Evolutionary conservation across 352 stramenopile genomes (phyloP), one percentile per base, ranked within the genome.

Genomic region (Aphanomyces astaci): DNA sequence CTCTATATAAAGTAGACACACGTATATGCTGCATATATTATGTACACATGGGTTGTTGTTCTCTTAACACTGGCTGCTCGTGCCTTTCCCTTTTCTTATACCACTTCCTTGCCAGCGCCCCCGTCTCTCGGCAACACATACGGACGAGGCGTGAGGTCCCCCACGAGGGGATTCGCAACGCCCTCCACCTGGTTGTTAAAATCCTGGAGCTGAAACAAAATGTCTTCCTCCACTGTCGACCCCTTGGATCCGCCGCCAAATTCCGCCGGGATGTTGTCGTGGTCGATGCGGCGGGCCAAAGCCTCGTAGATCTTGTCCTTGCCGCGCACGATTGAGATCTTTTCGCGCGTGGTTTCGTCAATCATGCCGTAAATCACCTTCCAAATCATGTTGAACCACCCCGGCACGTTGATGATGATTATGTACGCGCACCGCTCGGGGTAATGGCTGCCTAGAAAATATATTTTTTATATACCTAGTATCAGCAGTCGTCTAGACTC

Each of bases 381-480:
- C 81, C 94, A 98, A 52, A 97, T 80, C 48, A 88, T 81, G 63
- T 84, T 88, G 73, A 98, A 97, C 94, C 94, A 98, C 48, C 80
- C 92, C 15, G 94, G 94, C 33, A 96, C 89, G 76, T 98, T 98
- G 66, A 98, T 88, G 31, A 98, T 79, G 25, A 97, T 89, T 55
- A 97, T 98, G 71, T 94, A 96, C 64, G 94, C 87, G 40, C 87
- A 96, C 22, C 94, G 82, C 72, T 97, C 87, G 1, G 94, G 94
- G 74, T 97, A 98, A 75, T 98, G 91, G 49, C 83, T 83, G 30
- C 89, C 62, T 74, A 62, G 25, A n/a, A n/a, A n/a, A n/a, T n/a
- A n/a, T n/a, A n/a, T n/a, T n/a, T n/a, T n/a, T n/a, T n/a, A n/a
- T n/a, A n/a, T n/a, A n/a, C n/a, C n/a, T n/a, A n/a, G n/a, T n/a